Percentiles rank a stretch among this genome's conserved stretches.
These are phyloP conservation scores for Parathielavia hyrcaniae DNA, from an alignment of 495 filamentous ascomycete genomes.

Conservation along the genomic window DNA sequence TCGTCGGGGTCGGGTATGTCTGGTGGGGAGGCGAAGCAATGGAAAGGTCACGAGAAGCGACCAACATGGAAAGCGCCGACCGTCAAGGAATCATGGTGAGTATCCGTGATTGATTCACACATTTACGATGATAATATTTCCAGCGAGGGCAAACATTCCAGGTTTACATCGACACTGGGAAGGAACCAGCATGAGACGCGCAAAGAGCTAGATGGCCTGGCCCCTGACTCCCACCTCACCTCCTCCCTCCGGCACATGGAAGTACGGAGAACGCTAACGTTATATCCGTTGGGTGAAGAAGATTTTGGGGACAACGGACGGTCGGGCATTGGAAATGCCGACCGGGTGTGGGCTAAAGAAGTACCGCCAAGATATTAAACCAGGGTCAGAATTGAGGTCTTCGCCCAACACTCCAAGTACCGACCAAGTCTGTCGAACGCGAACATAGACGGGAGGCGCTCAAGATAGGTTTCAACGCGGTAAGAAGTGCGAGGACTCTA, in stretches of 20 bases:
- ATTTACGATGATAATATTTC: no score
- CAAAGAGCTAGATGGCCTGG: neutral
- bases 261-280: no score
- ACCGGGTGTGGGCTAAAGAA: neutral
- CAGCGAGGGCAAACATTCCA: neutral
- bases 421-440: no score
- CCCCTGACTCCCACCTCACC: neutral
- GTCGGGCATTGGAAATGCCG: neutral
- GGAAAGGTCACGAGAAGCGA: neutral
- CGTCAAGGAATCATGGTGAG: neutral
- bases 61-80: neutral
- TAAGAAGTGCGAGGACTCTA: no score
- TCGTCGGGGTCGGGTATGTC: neutral
- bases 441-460: no score
- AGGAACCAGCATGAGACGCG: neutral
- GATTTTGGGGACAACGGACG: no score
- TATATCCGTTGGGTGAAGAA: no score
- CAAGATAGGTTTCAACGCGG: no score
- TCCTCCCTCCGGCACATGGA: neutral
- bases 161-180: neutral
- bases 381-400: no score
- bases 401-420: no score
- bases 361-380: no score
- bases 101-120: conserved; percentile 9
- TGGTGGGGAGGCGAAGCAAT: conserved; percentile 3